phyloP scores from a whole-genome alignment of 306 rosid genomes.

The Sesbania bispinosa region DNA sequence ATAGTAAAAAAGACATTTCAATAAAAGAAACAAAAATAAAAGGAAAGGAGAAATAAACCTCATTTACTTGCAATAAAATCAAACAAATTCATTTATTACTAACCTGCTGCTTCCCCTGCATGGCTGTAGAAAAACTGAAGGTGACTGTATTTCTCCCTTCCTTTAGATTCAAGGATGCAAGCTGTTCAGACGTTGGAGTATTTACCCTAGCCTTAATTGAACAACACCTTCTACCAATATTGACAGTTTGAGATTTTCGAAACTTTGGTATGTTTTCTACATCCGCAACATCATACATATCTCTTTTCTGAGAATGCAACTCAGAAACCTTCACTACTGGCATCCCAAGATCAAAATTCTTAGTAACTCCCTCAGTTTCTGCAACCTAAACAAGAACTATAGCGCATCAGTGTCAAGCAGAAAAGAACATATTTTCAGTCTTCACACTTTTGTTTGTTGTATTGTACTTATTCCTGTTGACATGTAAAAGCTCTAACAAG shows the following conservation, averaged over 20 bases:
- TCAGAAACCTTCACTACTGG: conserved; percentile 29
- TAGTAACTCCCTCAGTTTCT: not conserved
- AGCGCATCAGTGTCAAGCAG: conserved; percentile 13
- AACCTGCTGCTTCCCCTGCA: conserved; percentile 78
- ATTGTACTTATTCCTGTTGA: not conserved
- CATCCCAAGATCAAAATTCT: conserved; percentile 27
- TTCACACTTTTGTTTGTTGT: not conserved
- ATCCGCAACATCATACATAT: conserved; percentile 21
- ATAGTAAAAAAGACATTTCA: not conserved
- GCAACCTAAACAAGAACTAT: conserved; percentile 29
- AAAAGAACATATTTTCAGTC: conserved; percentile 21
- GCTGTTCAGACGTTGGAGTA: conserved; percentile 82
- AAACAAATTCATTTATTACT: conserved; percentile 7
- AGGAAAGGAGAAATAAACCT: not conserved
- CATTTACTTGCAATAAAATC: not conserved
- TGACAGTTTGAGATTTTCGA: conserved; percentile 41
- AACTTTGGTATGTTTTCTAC: conserved; percentile 21
- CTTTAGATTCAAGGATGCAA: conserved; percentile 76
- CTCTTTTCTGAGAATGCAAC: conserved; percentile 35
- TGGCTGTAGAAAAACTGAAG: conserved; percentile 67
- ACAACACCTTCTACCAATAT: conserved; percentile 26
- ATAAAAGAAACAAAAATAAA: not conserved
- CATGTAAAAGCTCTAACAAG: not conserved
- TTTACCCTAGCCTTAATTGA: conserved; percentile 44
- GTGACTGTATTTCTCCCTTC: conserved; percentile 81